Base-by-base conservation (phyloP, 1,139 yeast genomes). In the Zygosaccharomyces sapae region DNA sequence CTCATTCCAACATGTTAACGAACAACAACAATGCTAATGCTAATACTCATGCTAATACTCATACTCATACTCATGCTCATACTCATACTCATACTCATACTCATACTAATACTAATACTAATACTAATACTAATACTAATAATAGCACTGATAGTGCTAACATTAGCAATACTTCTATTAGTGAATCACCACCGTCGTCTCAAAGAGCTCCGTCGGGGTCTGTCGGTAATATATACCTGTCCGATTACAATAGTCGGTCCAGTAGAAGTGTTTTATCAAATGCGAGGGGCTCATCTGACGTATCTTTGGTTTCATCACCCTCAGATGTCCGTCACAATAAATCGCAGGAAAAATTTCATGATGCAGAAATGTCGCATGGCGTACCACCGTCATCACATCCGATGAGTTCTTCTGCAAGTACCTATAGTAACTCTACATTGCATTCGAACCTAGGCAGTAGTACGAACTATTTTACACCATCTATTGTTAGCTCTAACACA, bases 211-310 rank as follows among this genome's bases (percentile, higher is more conserved):
- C 34, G 13, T 22, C 25, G 9, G 44, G 45, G 18, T 42, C 49
- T 13, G 33, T 39, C 16, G 47, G 46, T 10, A 48, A 33, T 13
- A 33, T 48, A 20, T 48, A 45, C 19, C 12, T 43, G 43, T 33
- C 43, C 10, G 51, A 48, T 9, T 38, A 43, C 33, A 41, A 46
- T 27, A 43, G 38, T 31, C 34, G 42, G 30, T 48, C 51, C 13
- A 35, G 33, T 27, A 48, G 37, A 35, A 48, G 51, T 35, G 38
- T 46, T 27, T 6, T 33, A 7, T 38, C 41, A 12, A 33, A 19
- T 5, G 34, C 41, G 12, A 38, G 25, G 29, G 34, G 24, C 12
- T 38, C 41, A 9, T 38, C 41, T n/a, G 41, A 38, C 19, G 24
- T 38, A 8, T 38, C 41, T 7, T 22, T 38, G 16, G 35, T 19